phyloP scores from a whole-genome alignment of 345 rosid genomes.

The Limnanthes douglasii region DNA sequence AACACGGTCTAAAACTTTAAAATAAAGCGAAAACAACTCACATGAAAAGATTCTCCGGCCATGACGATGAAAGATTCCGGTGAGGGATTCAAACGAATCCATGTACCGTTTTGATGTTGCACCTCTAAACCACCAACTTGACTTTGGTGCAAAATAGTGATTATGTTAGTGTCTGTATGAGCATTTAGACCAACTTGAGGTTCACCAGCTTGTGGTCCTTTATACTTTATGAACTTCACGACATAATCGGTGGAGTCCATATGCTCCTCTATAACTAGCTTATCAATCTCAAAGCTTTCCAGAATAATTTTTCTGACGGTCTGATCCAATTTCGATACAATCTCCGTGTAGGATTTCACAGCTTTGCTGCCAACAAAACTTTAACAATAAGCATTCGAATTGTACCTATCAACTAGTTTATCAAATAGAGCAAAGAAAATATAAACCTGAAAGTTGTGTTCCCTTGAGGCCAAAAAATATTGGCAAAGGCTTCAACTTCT shows the following conservation, averaged over 20 bases:
- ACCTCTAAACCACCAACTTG: constrained; percentile 43
- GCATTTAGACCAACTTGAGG: constrained; percentile 23
- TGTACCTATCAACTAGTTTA: too few relatives aligned
- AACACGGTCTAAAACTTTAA: too few relatives aligned
- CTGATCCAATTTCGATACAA: constrained; percentile 25
- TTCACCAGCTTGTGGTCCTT: constrained; percentile 32
- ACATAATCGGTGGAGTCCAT: constrained; percentile 39
- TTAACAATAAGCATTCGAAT: too few relatives aligned
- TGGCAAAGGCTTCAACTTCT: constrained; percentile 19
- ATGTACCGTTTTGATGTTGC: constrained; percentile 26
- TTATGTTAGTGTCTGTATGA: constrained; percentile 46
- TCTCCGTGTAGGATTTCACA: constrained; percentile 14
- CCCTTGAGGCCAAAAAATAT: constrained; percentile 36
- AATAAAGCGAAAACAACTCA: too few relatives aligned
- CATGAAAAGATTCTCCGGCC: constrained; percentile 41
- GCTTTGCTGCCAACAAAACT: constrained; percentile 32
- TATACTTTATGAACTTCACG: constrained; percentile 38
- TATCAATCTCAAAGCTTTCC: constrained; percentile 35
- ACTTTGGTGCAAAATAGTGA: constrained; percentile 47
- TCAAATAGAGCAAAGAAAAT: neutral
- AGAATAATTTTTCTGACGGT: constrained; percentile 30
- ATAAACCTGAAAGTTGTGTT: constrained; percentile 36
- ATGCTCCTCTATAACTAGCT: constrained; percentile 39
- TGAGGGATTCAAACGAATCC: constrained; percentile 48
- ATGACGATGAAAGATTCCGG: constrained; percentile 33